phyloP scores from a whole-genome alignment of 2,329 filamentous ascomycete genomes.

The Calonectria honghensis region DNA sequence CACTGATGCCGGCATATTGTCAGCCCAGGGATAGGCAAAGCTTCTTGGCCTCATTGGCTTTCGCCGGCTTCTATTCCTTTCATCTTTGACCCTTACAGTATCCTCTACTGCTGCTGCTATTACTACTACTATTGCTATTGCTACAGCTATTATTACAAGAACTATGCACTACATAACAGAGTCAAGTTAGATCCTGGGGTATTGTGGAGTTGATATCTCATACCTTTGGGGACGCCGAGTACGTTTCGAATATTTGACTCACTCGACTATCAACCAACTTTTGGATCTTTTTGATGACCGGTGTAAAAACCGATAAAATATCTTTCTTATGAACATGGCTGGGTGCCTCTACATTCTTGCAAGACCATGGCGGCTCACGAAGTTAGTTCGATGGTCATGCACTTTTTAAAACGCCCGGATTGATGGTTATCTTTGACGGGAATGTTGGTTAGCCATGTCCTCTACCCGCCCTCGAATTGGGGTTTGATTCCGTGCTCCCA shows the following conservation, averaged over 20 bases:
- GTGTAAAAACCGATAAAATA: constrained; percentile 50
- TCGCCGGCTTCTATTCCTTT: no score
- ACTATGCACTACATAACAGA: no score
- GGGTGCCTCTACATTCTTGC: accelerated
- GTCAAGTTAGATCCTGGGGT: no score
- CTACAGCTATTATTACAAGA: no score
- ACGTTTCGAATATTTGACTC: constrained; percentile 40
- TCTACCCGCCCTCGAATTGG: constrained; percentile 46
- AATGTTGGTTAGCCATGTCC: constrained; percentile 43
- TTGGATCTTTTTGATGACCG: constrained; percentile 46
- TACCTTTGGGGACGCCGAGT: constrained; percentile 53
- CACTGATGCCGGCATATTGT: no score
- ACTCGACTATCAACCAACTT: constrained; percentile 54
- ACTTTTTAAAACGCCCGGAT: constrained; percentile 18
- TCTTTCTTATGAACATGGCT: constrained; percentile 45
- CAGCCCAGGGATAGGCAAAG: no score
- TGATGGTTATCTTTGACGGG: constrained; percentile 30
- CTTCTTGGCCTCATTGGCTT: no score
- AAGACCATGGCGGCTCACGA: neutral
- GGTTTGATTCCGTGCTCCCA: constrained; percentile 59
- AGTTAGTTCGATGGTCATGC: constrained; percentile 31
- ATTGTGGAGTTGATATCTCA: neutral
- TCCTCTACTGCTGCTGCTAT: no score
- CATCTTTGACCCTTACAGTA: no score
- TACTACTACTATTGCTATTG: no score